phyloP scores from a whole-genome alignment of 164 flowering plant species.

The Dillenia turbinata region DNA sequence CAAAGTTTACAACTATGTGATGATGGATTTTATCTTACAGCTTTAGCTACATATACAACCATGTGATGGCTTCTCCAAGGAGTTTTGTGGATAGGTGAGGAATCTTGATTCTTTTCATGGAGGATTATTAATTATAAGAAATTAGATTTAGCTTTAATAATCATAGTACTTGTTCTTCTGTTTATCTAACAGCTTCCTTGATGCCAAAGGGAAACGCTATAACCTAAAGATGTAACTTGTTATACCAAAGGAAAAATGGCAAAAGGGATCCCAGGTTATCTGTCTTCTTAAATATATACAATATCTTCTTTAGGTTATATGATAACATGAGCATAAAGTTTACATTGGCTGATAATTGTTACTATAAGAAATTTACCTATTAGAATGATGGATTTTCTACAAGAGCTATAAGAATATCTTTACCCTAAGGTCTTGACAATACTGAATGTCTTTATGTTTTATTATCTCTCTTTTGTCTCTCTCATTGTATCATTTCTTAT shows the following conservation, averaged over 20 bases:
- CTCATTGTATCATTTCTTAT: too few relatives aligned
- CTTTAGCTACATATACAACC: constrained; percentile 80
- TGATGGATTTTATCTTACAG: too few relatives aligned
- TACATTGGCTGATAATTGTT: too few relatives aligned
- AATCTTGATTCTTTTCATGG: constrained; percentile 15
- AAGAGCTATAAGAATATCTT: too few relatives aligned
- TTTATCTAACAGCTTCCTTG: constrained; percentile 55
- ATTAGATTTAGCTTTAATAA: too few relatives aligned
- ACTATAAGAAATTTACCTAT: too few relatives aligned
- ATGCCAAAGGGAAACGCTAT: constrained; percentile 66
- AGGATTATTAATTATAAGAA: neutral
- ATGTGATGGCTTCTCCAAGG: constrained; percentile 71
- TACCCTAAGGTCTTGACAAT: neutral
- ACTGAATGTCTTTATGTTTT: neutral
- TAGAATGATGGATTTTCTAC: too few relatives aligned
- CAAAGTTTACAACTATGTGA: too few relatives aligned
- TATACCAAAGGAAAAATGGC: constrained; percentile 78
- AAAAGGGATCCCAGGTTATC: constrained; percentile 95
- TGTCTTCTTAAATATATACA: neutral
- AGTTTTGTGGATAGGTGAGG: constrained; percentile 91
- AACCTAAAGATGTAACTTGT: constrained; percentile 77
- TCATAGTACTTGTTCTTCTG: neutral
- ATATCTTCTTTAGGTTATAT: too few relatives aligned
- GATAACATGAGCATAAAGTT: too few relatives aligned
- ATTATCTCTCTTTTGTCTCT: neutral